Evolutionary conservation across 768 basidiomycete species (phyloP).

Genomic region (Dentipellis sp.): DNA sequence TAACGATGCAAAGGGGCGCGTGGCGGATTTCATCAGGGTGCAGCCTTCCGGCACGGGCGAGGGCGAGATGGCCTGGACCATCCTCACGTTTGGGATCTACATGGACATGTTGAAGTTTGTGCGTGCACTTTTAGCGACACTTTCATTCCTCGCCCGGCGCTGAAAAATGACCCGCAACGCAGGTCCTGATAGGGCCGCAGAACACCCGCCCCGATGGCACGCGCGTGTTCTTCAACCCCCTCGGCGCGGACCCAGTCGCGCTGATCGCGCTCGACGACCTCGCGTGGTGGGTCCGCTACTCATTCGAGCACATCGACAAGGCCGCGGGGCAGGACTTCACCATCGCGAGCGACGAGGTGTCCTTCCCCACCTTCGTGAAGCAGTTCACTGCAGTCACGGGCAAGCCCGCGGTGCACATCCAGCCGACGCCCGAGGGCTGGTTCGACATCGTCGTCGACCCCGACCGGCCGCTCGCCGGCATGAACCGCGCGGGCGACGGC

Average conservation of each 20-base stretch:
- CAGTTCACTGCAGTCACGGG: neutral
- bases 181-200: neutral
- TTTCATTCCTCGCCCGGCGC: neutral
- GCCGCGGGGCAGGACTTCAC: neutral
- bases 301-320: neutral
- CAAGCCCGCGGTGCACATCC: neutral
- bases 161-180: neutral
- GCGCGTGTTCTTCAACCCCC: neutral
- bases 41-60: neutral
- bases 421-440: neutral
- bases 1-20: neutral
- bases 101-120: conserved; percentile 12
- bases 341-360: neutral
- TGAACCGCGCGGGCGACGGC: neutral
- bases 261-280: neutral
- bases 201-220: neutral
- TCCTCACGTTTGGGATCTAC: conserved; percentile 5
- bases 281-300: neutral
- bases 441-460: neutral
- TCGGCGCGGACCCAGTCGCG: neutral
- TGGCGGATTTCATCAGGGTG: neutral
- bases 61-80: neutral
- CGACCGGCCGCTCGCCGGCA: neutral
- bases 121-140: neutral
- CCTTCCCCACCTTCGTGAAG: neutral